A percentile compares a stretch with the other conserved stretches of the same genome.
phyloP scores from a whole-genome alignment of 306 rosid genomes.

The Castanea mollissima region DNA sequence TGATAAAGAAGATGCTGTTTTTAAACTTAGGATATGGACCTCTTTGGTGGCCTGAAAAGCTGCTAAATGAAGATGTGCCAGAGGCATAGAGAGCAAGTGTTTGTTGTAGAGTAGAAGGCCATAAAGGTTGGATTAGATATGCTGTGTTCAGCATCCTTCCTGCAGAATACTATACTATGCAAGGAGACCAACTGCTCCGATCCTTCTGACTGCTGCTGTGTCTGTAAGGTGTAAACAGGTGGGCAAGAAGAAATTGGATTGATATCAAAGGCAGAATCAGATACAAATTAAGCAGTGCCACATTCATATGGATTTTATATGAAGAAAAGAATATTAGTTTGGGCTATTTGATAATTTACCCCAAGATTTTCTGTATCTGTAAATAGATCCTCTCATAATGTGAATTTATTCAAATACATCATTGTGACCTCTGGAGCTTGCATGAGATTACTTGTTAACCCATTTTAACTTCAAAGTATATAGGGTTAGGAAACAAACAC shows the following conservation, averaged over 20 bases:
- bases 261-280: background rate
- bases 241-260: background rate
- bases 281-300: background rate
- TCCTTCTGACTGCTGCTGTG: slow-evolving; percentile 13
- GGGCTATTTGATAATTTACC: background rate
- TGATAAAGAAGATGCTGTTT: background rate
- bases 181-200: background rate
- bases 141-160: background rate
- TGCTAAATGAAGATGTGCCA: background rate
- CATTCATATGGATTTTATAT: slow-evolving; percentile 13
- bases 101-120: slow-evolving; percentile 4
- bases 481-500: background rate
- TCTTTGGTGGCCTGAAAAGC: background rate
- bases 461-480: background rate
- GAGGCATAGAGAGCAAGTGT: background rate
- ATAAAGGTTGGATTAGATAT: background rate
- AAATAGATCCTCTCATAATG: background rate
- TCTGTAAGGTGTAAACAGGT: background rate
- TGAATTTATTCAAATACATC: background rate
- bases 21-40: background rate
- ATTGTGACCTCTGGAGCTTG: background rate
- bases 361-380: slow-evolving; percentile 10
- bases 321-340: background rate
- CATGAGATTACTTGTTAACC: background rate
- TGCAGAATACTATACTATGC: background rate